Evolutionary conservation across 331 rosid genomes (phyloP), one percentile per base, ranked within the genome.

Genomic region (Malus hybrid): DNA sequence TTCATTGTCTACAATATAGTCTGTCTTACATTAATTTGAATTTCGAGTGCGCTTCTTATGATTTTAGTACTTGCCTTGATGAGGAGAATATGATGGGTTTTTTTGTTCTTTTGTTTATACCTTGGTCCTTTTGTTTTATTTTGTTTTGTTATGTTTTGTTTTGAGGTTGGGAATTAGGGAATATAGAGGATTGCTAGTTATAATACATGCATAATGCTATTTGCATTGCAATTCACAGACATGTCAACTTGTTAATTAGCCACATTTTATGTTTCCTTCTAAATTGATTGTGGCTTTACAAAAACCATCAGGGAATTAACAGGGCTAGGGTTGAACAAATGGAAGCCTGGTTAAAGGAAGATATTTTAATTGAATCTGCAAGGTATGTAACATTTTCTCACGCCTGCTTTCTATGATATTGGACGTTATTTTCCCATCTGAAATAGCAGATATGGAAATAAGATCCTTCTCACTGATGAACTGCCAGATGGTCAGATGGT

Each of bases 401-500:
- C 48, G 33, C 46, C 63, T 76, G 75, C 78, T 67, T 71, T 81
- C 67, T 56, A 27, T 81, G 81, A 74, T 75, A 28, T 69, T 10
- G 64, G 29, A 52, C 77, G 65, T 89, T 52, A 36, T 76, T 61
- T 83, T 70, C 67, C 57, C 73, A 74, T 74, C 69, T 88, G 80
- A 66, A 48, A 34, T 76, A 50, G 69, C 93, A 91, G 98, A 78
- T 93, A 91, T 64, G 92, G 96, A 78, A 84, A 91, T 83, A 91
- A 89, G 88, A 93, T 93, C 76, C 98, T 91, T 77, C 96, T 93
- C 77, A 91, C 98, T 18, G 98, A 91, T 82, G 98, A 93, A 82
- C 89, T 93, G 75, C 97, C 91, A 48, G 97, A 93, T 83, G 98
- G 98, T 79, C 98, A 93, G 85, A 93, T 93, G 98, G 96, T 93